These are phyloP conservation scores for Stephania japonica DNA, from an alignment of 164 flowering plant species.

Conservation along the genomic window DNA sequence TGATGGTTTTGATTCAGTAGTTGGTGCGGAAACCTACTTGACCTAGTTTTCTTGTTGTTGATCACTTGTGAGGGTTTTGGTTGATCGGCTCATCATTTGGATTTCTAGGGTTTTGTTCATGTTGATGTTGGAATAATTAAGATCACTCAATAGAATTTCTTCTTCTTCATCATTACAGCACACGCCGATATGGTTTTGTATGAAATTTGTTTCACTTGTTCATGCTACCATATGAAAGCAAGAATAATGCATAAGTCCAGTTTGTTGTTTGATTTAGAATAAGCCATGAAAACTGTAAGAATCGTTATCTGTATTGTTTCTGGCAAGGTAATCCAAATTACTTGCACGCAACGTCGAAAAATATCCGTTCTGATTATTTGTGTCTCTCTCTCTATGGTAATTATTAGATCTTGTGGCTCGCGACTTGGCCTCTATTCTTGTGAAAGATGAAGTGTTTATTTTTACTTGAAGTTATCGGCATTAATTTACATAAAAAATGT, in stretches of 20 bases:
- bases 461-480: neutral
- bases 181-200: too few species aligned
- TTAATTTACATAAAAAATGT: neutral
- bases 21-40: too few species aligned
- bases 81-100: too few species aligned
- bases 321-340: neutral
- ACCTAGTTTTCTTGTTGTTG: too few species aligned
- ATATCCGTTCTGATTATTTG: neutral
- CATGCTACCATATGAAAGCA: neutral
- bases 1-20: too few species aligned
- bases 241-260: neutral
- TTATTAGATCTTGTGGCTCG: neutral
- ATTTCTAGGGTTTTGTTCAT: too few species aligned
- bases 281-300: too few species aligned
- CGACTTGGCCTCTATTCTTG: neutral
- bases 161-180: neutral
- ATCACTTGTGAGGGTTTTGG: too few species aligned
- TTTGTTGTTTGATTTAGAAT: too few species aligned
- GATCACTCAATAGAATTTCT: neutral
- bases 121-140: too few species aligned
- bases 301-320: neutral
- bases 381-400: neutral
- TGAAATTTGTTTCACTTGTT: too few species aligned
- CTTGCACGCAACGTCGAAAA: neutral
- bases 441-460: neutral